phyloP scores from a whole-genome alignment of 1,284 basidiomycete genomes.

The Cryptococcus sp. region DNA sequence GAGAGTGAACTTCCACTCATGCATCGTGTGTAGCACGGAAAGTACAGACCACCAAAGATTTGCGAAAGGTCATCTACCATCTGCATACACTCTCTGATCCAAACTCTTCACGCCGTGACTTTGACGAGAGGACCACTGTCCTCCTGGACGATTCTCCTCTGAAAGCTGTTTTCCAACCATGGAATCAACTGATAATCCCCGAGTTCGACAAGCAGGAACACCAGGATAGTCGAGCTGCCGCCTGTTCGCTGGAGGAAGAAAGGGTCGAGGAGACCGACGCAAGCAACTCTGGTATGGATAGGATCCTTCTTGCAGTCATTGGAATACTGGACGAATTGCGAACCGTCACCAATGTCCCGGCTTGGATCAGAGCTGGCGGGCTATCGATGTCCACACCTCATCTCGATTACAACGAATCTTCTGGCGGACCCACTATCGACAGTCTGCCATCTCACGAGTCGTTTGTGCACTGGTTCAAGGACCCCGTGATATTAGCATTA shows the following conservation, averaged over 20 bases:
- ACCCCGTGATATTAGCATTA: constrained; percentile 13
- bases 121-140: constrained; percentile 35
- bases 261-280: background rate
- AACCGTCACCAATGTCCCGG: constrained; percentile 42
- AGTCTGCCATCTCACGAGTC: constrained; percentile 33
- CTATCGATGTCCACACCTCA: constrained; percentile 11
- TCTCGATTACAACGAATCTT: background rate
- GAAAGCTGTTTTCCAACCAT: constrained; percentile 51
- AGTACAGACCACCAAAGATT: constrained; percentile 50
- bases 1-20: background rate
- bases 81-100: constrained; percentile 6
- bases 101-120: constrained; percentile 4
- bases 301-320: constrained; percentile 44
- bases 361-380: constrained; percentile 47
- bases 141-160: constrained; percentile 51
- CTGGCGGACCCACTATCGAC: constrained; percentile 15
- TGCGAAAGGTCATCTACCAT: constrained; percentile 40
- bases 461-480: constrained; percentile 41
- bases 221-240: constrained; percentile 10
- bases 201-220: constrained; percentile 41
- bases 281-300: constrained; percentile 31
- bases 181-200: constrained; percentile 50
- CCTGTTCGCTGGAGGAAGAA: background rate
- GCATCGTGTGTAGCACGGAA: constrained; percentile 22
- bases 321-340: constrained; percentile 47